phyloP scores from a whole-genome alignment of 495 filamentous ascomycete species.

The Stereocaulon alpinum region DNA sequence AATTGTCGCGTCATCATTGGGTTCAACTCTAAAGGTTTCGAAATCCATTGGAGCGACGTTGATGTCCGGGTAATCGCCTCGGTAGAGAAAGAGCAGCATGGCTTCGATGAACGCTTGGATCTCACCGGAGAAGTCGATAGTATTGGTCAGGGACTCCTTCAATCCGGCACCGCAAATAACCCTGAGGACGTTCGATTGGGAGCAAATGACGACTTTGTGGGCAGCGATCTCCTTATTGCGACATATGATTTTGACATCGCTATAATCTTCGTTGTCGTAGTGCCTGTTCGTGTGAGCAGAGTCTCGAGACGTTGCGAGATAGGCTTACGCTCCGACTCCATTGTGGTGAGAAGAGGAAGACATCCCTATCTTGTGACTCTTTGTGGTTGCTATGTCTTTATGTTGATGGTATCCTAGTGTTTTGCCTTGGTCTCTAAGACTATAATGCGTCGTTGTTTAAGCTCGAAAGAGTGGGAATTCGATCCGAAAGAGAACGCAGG shows the following conservation, averaged over 20 bases:
- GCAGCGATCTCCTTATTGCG: not conserved
- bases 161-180: not conserved
- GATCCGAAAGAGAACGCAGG: too few relatives aligned
- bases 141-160: not conserved
- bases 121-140: not conserved
- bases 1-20: not conserved
- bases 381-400: too few relatives aligned
- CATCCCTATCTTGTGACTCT: too few relatives aligned
- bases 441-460: too few relatives aligned
- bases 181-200: not conserved
- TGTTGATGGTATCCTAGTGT: too few relatives aligned
- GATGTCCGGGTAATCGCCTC: not conserved
- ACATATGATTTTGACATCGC: not conserved
- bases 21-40: not conserved
- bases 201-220: constrained; percentile 3
- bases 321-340: too few relatives aligned
- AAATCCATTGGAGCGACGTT: too few relatives aligned
- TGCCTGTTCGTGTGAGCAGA: not conserved
- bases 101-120: not conserved
- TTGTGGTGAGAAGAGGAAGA: too few relatives aligned
- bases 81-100: not conserved
- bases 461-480: too few relatives aligned
- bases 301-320: too few relatives aligned
- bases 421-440: too few relatives aligned
- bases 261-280: not conserved